Conservation (phyloP, 169 alveolate genomes). For the Cryptosporidium sp. region DNA sequence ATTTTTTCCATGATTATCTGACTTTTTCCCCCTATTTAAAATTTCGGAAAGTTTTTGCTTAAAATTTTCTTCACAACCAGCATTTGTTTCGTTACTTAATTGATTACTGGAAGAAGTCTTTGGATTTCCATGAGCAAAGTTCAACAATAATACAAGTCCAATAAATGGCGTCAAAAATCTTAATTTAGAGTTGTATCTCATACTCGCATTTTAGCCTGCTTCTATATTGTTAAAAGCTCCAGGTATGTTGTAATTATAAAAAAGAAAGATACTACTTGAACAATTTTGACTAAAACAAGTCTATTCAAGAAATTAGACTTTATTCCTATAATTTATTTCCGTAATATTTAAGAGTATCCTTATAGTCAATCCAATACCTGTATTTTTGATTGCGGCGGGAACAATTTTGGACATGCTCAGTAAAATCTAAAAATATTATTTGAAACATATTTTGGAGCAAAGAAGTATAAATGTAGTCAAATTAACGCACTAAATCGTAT, state of each 20-base stretch:
- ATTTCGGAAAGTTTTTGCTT: background rate
- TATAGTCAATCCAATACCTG: conserved; percentile 36
- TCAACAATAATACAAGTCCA: background rate
- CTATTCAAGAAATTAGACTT: background rate
- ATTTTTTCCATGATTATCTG: background rate
- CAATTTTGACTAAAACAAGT: background rate
- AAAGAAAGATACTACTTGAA: background rate
- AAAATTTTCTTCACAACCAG: background rate
- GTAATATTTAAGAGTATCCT: background rate
- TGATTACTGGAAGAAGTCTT: background rate
- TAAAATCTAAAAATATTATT: background rate
- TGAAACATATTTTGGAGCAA: background rate
- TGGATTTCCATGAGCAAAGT: background rate
- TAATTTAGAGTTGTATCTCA: conserved; percentile 37
- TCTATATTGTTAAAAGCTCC: background rate
- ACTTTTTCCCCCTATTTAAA: background rate
- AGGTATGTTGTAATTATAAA: background rate
- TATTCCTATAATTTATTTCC: background rate
- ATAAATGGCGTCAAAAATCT: background rate
- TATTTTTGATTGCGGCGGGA: conserved; percentile 5
- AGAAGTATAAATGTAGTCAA: background rate
- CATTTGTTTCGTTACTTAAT: background rate
- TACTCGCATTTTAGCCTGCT: conserved; percentile 56
- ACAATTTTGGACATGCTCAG: conserved; percentile 11
- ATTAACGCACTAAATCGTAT: background rate